These are phyloP conservation scores for Candida insectorum DNA, from an alignment of 805 yeast genomes.

Conservation along the genomic window DNA sequence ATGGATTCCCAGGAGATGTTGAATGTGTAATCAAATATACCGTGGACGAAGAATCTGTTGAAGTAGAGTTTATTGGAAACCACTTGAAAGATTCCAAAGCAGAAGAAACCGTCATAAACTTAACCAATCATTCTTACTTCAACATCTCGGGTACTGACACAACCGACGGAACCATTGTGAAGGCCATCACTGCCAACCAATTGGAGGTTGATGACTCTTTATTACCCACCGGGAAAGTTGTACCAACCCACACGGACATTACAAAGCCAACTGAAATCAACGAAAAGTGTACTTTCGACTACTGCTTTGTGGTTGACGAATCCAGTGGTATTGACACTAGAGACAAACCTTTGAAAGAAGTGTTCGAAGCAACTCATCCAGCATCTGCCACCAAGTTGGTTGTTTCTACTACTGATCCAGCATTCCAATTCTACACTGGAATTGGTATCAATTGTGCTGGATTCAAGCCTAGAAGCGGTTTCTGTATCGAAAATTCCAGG, in stretches of 20 bases:
- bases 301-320: slow-evolving; percentile 47
- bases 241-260: slow-evolving; percentile 21
- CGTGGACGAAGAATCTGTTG: slow-evolving; percentile 36
- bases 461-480: slow-evolving; percentile 44
- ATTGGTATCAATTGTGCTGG: slow-evolving; percentile 42
- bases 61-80: slow-evolving; percentile 45
- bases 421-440: slow-evolving; percentile 65
- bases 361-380: slow-evolving; percentile 46
- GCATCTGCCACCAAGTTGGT: slow-evolving; percentile 38
- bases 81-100: slow-evolving; percentile 24
- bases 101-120: slow-evolving; percentile 49
- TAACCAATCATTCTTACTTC: slow-evolving; percentile 66
- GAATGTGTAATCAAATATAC: slow-evolving; percentile 45
- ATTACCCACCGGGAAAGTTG: slow-evolving; percentile 45
- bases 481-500: slow-evolving; percentile 62
- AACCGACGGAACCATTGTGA: slow-evolving; percentile 30
- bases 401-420: slow-evolving; percentile 59
- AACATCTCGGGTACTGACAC: slow-evolving; percentile 34
- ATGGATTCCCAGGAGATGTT: slow-evolving; percentile 63
- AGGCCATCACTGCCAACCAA: slow-evolving; percentile 34
- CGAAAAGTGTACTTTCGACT: slow-evolving; percentile 33
- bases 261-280: slow-evolving; percentile 17
- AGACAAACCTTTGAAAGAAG: slow-evolving; percentile 23
- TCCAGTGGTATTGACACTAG: slow-evolving; percentile 46
- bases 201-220: slow-evolving; percentile 40